phyloP scores from a whole-genome alignment of 2,329 filamentous ascomycete genomes.

The Colletotrichum simmondsii region DNA sequence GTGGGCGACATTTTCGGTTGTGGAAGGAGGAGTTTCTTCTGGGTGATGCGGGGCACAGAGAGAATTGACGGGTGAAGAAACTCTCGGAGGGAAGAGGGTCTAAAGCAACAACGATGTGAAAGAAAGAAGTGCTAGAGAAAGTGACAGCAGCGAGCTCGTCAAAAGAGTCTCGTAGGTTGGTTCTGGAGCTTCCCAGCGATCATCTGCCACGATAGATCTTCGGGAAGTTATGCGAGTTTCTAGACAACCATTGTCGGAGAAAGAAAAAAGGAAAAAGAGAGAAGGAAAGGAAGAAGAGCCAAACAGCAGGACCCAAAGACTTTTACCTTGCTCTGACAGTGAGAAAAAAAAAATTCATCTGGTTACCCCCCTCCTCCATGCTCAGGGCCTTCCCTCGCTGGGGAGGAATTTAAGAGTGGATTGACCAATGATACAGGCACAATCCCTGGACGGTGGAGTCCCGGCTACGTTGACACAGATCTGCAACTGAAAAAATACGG shows the following conservation, averaged over 20 bases:
- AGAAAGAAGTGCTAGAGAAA: slow-evolving; percentile 15
- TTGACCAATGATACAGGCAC: slow-evolving; percentile 32
- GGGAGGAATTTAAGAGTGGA: neutral
- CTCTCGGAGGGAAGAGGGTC: slow-evolving; percentile 15
- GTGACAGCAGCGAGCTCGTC: slow-evolving; percentile 33
- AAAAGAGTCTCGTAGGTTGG: slow-evolving; percentile 31
- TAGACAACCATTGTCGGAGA: slow-evolving; percentile 34
- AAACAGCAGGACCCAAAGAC: slow-evolving; percentile 30
- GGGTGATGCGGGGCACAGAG: slow-evolving; percentile 24
- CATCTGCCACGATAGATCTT: slow-evolving; percentile 38
- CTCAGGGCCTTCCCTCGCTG: neutral
- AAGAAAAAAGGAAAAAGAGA: slow-evolving; percentile 33
- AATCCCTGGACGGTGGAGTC: slow-evolving; percentile 19
- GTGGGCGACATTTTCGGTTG: slow-evolving; percentile 45
- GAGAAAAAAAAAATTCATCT: slow-evolving; percentile 26
- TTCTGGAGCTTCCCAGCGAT: slow-evolving; percentile 37
- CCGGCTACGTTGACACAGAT: slow-evolving; percentile 28
- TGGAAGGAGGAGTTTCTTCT: neutral
- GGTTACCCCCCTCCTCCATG: slow-evolving; percentile 20
- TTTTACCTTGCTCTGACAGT: slow-evolving; percentile 31
- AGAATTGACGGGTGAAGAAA: slow-evolving; percentile 21
- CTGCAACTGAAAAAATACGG: slow-evolving; percentile 21
- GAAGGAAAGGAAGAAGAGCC: slow-evolving; percentile 9
- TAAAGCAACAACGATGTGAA: slow-evolving; percentile 9
- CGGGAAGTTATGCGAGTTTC: slow-evolving; percentile 33